Percentiles rank a stretch among this genome's conserved stretches.
These are phyloP conservation scores for Phytopythium chamaehyphon DNA, from an alignment of 352 stramenopile species.

Conservation along the genomic window DNA sequence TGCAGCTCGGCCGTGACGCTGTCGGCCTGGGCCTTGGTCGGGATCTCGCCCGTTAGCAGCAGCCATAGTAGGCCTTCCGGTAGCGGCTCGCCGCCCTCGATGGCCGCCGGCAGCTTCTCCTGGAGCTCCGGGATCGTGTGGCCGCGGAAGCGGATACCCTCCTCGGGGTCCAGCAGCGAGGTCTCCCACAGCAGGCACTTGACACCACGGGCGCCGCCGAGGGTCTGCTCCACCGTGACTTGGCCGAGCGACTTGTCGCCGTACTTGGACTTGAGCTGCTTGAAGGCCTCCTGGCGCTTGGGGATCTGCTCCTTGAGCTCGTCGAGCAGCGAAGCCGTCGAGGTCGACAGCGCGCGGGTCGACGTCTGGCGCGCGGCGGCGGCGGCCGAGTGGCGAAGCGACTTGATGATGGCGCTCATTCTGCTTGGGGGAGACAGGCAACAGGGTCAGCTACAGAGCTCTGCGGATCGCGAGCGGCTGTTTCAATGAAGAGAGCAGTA, in stretches of 20 bases:
- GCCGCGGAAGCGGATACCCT: constrained; percentile 99
- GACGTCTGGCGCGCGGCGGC: constrained; percentile 33
- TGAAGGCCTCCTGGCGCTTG: constrained; percentile 89
- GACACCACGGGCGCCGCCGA: constrained; percentile 95
- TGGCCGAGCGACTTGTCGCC: constrained; percentile 90
- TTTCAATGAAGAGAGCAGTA: not conserved
- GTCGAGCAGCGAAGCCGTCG: constrained; percentile 65
- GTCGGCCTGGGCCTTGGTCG: constrained; percentile 95
- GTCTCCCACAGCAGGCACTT: constrained; percentile 99
- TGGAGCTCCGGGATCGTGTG: constrained; percentile 99
- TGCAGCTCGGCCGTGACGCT: constrained; percentile 96
- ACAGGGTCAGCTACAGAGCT: too few relatives aligned
- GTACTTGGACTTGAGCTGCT: constrained; percentile 94
- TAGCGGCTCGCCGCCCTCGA: constrained; percentile 93
- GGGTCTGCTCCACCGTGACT: constrained; percentile 96
- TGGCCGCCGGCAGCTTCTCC: constrained; percentile 90
- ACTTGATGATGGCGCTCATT: constrained; percentile 73
- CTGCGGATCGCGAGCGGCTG: too few relatives aligned
- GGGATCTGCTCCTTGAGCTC: constrained; percentile 89
- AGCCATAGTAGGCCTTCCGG: constrained; percentile 98
- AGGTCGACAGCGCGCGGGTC: constrained; percentile 63
- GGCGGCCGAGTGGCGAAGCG: constrained; percentile 45
- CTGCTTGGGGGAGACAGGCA: not conserved
- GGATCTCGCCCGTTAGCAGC: constrained; percentile 96
- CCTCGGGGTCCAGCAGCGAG: constrained; percentile 91